phyloP scores from a whole-genome alignment of 2,329 filamentous ascomycete species.

The Lachnellula arida region DNA sequence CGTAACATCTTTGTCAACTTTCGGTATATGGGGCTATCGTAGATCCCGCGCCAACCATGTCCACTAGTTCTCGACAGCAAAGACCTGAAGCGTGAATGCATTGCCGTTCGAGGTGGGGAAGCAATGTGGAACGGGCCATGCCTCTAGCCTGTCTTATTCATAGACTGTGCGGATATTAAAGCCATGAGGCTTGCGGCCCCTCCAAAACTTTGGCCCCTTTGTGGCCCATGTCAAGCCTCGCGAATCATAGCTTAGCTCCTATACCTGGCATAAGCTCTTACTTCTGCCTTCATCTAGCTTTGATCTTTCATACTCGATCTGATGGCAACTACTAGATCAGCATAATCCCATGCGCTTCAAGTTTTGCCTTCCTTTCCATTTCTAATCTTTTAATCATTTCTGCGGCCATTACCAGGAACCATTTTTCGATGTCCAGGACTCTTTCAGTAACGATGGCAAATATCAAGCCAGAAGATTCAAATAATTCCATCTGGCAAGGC shows the following conservation, averaged over 20 bases:
- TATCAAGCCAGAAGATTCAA: slow-evolving; percentile 31
- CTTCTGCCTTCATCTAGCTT: slow-evolving; percentile 26
- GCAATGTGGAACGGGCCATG: slow-evolving; percentile 10
- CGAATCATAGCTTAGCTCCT: slow-evolving; percentile 29
- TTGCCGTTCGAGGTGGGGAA: slow-evolving; percentile 17
- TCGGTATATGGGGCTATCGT: slow-evolving; percentile 19
- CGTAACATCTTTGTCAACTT: slow-evolving; percentile 1
- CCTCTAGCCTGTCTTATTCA: slow-evolving; percentile 5
- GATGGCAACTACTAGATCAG: slow-evolving; percentile 20
- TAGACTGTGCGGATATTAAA: slow-evolving; percentile 25
- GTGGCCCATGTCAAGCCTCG: slow-evolving; percentile 21
- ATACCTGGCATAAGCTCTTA: slow-evolving; percentile 26
- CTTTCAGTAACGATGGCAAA: slow-evolving; percentile 31
- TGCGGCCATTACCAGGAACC: slow-evolving; percentile 10
- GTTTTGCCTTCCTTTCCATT: slow-evolving; percentile 13
- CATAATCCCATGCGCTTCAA: slow-evolving; percentile 19
- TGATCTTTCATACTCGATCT: slow-evolving; percentile 22
- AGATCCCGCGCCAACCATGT: slow-evolving; percentile 31
- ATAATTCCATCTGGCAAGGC: slow-evolving; percentile 30
- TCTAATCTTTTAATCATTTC: slow-evolving; percentile 13
- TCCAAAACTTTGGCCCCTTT: slow-evolving; percentile 23
- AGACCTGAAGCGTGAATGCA: slow-evolving; percentile 15
- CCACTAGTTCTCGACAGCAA: slow-evolving; percentile 20
- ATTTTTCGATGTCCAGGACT: slow-evolving; percentile 31
- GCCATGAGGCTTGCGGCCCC: slow-evolving; percentile 22